Conservation (phyloP, 2,329 filamentous ascomycete species). For the Bipolaris oryzae region DNA sequence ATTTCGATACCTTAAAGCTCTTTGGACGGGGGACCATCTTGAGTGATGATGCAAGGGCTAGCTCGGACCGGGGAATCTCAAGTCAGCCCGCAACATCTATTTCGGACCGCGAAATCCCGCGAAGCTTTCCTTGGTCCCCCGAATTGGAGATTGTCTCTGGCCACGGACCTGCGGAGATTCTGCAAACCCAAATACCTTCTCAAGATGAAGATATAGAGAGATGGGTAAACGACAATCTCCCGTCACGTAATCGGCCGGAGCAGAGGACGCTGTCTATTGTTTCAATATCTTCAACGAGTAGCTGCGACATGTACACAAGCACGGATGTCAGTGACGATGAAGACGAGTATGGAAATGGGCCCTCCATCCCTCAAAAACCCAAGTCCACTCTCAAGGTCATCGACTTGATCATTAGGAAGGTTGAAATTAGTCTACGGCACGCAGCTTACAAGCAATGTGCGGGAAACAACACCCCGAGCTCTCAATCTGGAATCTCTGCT, state of each 20-base stretch:
- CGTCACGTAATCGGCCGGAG: conserved; percentile 25
- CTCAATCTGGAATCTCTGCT: not conserved
- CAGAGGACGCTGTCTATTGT: conserved; percentile 34
- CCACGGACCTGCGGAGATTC: not conserved
- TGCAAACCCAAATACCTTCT: not conserved
- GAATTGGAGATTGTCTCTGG: not conserved
- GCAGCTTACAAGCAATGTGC: conserved; percentile 35
- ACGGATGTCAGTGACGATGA: conserved; percentile 38
- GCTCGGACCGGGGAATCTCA: conserved; percentile 2
- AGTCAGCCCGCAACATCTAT: conserved; percentile 4
- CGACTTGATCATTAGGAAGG: conserved; percentile 37
- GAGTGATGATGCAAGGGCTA: conserved; percentile 2
- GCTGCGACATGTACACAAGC: conserved; percentile 38
- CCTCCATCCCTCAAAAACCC: conserved; percentile 9
- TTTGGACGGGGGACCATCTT: not conserved
- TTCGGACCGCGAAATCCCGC: not conserved
- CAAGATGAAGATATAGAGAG: conserved; percentile 30
- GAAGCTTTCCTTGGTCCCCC: not conserved
- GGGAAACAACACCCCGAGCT: conserved; percentile 16
- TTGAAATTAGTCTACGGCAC: conserved; percentile 34
- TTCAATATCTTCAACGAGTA: conserved; percentile 37
- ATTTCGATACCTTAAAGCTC: conserved; percentile 2
- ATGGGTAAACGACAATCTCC: conserved; percentile 36
- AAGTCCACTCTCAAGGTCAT: conserved; percentile 32
- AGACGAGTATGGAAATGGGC: conserved; percentile 8